Evolutionary conservation across 371 early-diverging fungal species (phyloP).

Genomic region (Nematocida minor): DNA sequence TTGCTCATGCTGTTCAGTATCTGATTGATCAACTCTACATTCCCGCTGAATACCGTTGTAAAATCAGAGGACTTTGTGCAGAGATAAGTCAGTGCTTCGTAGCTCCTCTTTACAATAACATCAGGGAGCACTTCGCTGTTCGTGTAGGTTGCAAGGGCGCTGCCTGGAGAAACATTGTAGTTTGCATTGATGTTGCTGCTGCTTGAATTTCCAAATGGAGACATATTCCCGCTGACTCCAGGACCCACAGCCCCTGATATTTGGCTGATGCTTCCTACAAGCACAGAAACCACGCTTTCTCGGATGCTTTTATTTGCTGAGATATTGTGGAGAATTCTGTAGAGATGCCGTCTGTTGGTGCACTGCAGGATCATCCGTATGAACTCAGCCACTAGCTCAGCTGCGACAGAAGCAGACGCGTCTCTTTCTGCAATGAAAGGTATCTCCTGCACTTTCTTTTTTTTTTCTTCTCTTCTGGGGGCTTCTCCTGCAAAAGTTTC

Average conservation of each 20-base stretch:
- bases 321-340: constrained; percentile 25
- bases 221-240: not conserved
- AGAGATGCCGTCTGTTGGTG: constrained; percentile 33
- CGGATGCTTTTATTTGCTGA: constrained; percentile 8
- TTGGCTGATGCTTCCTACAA: not conserved
- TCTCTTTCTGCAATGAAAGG: constrained; percentile 13
- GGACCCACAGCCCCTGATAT: no score
- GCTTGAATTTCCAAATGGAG: not conserved
- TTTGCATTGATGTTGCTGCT: not conserved
- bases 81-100: constrained; percentile 24
- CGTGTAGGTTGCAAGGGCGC: not conserved
- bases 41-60: not conserved
- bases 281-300: not conserved
- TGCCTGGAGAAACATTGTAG: not conserved
- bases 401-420: not conserved
- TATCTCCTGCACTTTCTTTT: constrained; percentile 2
- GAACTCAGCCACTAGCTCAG: not conserved
- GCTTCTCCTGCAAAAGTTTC: constrained; percentile 35
- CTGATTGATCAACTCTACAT: not conserved
- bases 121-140: not conserved
- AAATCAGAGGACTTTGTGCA: constrained; percentile 35
- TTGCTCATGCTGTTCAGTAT: constrained; percentile 1
- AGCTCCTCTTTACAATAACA: not conserved
- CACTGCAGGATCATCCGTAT: constrained; percentile 26
- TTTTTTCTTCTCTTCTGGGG: constrained; percentile 11